Evolutionary conservation across 176 grass and related monocot species (phyloP).

Genomic region (Oryza meridionalis): DNA sequence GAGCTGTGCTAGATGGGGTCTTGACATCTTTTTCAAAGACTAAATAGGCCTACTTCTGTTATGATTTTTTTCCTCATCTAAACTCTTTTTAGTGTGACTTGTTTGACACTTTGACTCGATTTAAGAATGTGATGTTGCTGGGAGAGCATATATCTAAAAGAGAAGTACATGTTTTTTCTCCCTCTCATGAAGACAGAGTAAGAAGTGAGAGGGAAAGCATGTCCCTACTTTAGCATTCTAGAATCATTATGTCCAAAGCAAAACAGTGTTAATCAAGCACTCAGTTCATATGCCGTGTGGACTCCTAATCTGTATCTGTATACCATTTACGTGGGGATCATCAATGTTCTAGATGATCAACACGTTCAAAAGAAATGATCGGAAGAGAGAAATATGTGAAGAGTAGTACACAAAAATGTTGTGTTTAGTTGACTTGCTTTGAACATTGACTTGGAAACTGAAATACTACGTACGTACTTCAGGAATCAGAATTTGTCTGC

Average conservation of each 20-base stretch:
- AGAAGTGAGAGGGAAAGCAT: conserved; percentile 19
- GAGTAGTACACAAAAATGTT: background rate
- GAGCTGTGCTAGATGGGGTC: too few species aligned
- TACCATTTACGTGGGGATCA: background rate
- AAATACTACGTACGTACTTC: background rate
- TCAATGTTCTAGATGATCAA: conserved; percentile 8
- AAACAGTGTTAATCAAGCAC: conserved; percentile 2
- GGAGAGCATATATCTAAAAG: background rate
- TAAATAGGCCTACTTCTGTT: background rate
- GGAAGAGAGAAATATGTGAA: background rate
- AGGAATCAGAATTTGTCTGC: background rate
- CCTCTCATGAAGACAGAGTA: conserved; percentile 28
- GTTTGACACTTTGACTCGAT: background rate
- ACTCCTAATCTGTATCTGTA: conserved; percentile 1
- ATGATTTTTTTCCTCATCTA: background rate
- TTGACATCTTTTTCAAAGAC: background rate
- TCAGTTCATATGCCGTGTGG: background rate
- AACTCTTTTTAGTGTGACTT: background rate
- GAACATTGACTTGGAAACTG: conserved; percentile 13
- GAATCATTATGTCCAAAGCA: conserved; percentile 33
- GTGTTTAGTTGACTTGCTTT: conserved; percentile 13
- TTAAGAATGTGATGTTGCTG: background rate
- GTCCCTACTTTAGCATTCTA: conserved; percentile 18
- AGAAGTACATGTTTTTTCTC: background rate
- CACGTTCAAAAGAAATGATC: background rate